Base-by-base conservation (phyloP, 1,284 basidiomycete genomes). In the Boletus mariae region DNA sequence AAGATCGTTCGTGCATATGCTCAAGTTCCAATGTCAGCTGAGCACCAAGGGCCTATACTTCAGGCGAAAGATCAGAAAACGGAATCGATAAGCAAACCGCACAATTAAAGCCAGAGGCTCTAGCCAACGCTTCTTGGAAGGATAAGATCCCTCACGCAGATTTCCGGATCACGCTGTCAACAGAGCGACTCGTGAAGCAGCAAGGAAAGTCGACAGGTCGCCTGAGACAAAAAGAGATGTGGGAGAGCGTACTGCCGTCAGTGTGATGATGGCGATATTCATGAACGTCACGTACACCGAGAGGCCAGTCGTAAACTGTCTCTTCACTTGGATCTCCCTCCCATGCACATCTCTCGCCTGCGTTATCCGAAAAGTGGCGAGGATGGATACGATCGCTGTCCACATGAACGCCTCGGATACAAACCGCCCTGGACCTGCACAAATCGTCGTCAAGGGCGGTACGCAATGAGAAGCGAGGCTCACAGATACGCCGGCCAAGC, bases 321-420 rank as follows among this genome's bases (percentile, higher is more conserved):
- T 57, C 34, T 60, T 56, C 8, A 74, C 70, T 11, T 71, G 58
- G 2, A 72, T 63, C 40, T 71, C 69, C n/a, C 55, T 54, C 0
- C 73, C 71, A 29, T 67, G 48, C 25, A 54, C 57, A 51, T 73
- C 71, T n/a, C 58, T 54, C 8, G 69, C 66, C 54, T 73, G 75
- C 0, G 61, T 59, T 26, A 79, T 71, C 28, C 17, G 43, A 4
- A 76, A 76, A 11, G 62, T 56, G 4, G 74, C 70, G n/a, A 78
- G 65, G 13, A 75, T 31, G 28, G 43, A 45, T 7, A 45, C 43
- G 43, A 45, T 12, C n/a, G 43, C 43, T 10, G 29, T 45, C 43
- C 43, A 45, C n/a, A 45, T n/a, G 11, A 45, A 45, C 10, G 43
- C 43, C n/a, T 45, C 43, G 8, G 43, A 29, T 9, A 23, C 43